Conservation (phyloP, 805 yeast genomes). For the Yarrowia divulgata region DNA sequence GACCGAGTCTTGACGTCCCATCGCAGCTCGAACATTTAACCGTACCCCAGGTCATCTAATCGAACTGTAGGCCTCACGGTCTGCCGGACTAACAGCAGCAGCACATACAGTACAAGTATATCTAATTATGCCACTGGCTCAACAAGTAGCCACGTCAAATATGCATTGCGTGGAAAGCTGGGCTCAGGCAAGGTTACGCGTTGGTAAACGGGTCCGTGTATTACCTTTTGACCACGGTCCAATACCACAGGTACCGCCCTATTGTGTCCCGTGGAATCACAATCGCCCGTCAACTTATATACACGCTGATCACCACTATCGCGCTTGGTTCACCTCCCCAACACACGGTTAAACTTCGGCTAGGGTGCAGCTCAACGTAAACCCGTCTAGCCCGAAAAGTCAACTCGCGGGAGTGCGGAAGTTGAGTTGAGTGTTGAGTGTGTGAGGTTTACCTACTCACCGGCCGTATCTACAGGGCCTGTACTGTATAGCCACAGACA, state of each 20-base stretch:
- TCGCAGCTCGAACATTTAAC: too few species aligned
- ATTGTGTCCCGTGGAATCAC: background rate
- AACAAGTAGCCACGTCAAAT: slow-evolving; percentile 21
- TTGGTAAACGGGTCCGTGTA: background rate
- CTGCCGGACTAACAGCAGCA: too few species aligned
- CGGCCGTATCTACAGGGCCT: too few species aligned
- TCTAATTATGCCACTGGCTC: slow-evolving; percentile 16
- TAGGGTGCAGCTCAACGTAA: slow-evolving; percentile 34
- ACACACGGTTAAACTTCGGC: slow-evolving; percentile 20
- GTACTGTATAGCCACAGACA: background rate
- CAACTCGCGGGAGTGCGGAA: slow-evolving; percentile 36
- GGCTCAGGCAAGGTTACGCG: slow-evolving; percentile 1
- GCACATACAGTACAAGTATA: background rate
- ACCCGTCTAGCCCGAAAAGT: slow-evolving; percentile 17
- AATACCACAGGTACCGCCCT: too few species aligned
- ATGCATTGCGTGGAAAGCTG: background rate
- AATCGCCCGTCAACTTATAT: too few species aligned
- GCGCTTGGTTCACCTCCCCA: slow-evolving; percentile 2
- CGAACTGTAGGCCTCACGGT: too few species aligned
- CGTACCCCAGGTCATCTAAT: too few species aligned
- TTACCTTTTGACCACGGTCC: too few species aligned
- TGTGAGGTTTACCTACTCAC: background rate
- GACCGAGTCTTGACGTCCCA: too few species aligned
- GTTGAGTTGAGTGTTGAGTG: slow-evolving; percentile 29
- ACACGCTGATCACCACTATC: background rate